Conservation (phyloP, 805 yeast genomes). For the Candida pseudofarinosa region DNA sequence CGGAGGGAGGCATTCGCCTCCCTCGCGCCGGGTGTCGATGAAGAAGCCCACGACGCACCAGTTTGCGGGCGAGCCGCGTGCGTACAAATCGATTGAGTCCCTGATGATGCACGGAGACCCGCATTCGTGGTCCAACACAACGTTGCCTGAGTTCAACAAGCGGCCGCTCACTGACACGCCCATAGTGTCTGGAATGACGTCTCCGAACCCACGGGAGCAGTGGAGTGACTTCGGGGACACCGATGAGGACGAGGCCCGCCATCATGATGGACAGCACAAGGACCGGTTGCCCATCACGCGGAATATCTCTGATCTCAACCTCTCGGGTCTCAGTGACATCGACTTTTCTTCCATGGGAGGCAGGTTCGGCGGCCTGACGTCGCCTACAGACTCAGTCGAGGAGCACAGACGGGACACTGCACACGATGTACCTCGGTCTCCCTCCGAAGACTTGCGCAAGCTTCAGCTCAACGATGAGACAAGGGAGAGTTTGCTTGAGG, state of each 20-base stretch:
- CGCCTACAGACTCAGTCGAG: not conserved
- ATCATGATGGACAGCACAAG: constrained; percentile 3
- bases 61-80: constrained; percentile 10
- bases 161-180: constrained; percentile 78
- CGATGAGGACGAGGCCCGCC: constrained; percentile 8
- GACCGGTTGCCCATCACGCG: constrained; percentile 13
- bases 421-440: not conserved
- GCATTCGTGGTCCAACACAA: constrained; percentile 7
- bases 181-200: constrained; percentile 49
- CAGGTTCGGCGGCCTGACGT: not conserved
- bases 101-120: constrained; percentile 5
- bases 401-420: not conserved
- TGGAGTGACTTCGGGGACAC: constrained; percentile 27
- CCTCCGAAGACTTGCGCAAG: constrained; percentile 2
- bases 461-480: constrained; percentile 16
- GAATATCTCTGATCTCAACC: constrained; percentile 38
- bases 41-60: constrained; percentile 16
- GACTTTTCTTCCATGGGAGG: constrained; percentile 1
- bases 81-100: constrained; percentile 12
- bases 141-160: constrained; percentile 58
- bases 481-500: constrained; percentile 28
- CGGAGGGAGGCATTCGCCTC: not conserved
- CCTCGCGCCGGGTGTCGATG: constrained; percentile 6
- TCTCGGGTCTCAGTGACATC: constrained; percentile 26
- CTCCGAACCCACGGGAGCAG: constrained; percentile 42